These are phyloP conservation scores for Ustilago tritici DNA, from an alignment of 1,284 basidiomycete species.

Conservation along the genomic window DNA sequence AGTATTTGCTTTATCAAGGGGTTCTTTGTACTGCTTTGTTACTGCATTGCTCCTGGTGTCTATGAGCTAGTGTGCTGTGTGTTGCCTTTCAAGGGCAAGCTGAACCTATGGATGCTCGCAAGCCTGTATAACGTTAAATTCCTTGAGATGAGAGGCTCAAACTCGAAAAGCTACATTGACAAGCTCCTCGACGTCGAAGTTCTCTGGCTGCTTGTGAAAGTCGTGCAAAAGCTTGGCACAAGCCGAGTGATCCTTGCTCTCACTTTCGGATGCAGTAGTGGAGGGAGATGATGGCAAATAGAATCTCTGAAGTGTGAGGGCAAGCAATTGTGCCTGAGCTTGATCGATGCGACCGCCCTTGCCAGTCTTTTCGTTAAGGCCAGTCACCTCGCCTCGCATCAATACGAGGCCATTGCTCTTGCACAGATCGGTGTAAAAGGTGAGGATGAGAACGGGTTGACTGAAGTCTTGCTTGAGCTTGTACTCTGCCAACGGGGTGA, in stretches of 20 bases:
- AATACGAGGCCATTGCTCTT: constrained; percentile 84
- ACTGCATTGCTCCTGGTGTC: background rate
- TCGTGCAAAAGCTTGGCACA: constrained; percentile 53
- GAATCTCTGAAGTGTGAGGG: constrained; percentile 64
- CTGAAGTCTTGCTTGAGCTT: constrained; percentile 87
- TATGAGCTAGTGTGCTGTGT: background rate
- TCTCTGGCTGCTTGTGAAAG: constrained; percentile 58
- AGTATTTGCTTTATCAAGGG: background rate
- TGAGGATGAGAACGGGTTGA: constrained; percentile 89
- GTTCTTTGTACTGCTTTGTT: background rate
- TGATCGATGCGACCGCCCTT: constrained; percentile 73
- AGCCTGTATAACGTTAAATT: background rate
- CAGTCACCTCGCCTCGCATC: constrained; percentile 90
- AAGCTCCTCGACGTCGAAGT: constrained; percentile 60
- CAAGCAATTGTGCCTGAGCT: constrained; percentile 62
- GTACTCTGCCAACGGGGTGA: constrained; percentile 94
- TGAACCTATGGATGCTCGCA: background rate
- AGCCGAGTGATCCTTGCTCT: constrained; percentile 28
- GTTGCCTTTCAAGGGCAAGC: background rate
- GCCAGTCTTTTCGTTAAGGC: constrained; percentile 66
- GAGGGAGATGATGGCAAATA: constrained; percentile 53
- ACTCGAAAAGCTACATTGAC: constrained; percentile 54
- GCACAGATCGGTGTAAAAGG: constrained; percentile 90
- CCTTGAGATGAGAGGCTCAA: constrained; percentile 2
- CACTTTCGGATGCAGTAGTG: background rate